Percentiles rank a stretch among this genome's conserved stretches.
Conservation (phyloP, 2,329 filamentous ascomycete species). For the Alternaria postmessia region DNA sequence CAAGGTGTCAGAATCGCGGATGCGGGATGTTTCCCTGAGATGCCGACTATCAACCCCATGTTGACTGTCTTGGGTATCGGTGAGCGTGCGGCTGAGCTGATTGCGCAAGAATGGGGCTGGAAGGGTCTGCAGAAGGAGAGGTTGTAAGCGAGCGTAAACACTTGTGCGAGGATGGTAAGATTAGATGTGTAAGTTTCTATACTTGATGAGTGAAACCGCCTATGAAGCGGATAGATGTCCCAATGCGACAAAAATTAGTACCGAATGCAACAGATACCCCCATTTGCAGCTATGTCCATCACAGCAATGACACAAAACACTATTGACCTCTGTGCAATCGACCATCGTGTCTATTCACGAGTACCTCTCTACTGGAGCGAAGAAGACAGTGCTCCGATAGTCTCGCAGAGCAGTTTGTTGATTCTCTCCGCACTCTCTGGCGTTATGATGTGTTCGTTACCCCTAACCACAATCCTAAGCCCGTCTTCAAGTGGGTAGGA, state of each 20-base stretch:
- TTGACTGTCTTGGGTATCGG: conserved; percentile 86
- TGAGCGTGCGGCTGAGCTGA: conserved; percentile 84
- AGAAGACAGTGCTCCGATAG: no score
- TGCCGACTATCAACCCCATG: conserved; percentile 90
- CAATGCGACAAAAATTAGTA: neutral
- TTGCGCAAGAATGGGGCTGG: conserved; percentile 77
- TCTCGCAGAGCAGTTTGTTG: no score
- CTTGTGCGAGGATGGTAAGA: neutral
- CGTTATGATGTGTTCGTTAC: neutral
- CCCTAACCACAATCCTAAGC: no score
- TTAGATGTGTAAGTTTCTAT: neutral
- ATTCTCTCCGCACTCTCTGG: no score
- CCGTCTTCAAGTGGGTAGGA: no score
- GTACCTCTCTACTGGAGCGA: no score
- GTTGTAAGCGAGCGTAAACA: conserved; percentile 60
- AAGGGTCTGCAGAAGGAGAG: conserved; percentile 63
- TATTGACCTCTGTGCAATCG: no score
- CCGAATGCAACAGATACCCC: neutral
- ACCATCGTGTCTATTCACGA: no score
- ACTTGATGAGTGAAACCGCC: neutral
- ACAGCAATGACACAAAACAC: no score
- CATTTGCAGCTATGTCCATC: neutral
- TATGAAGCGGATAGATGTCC: neutral
- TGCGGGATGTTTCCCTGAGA: conserved; percentile 87
- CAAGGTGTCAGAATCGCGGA: conserved; percentile 81